A percentile compares a stretch with the other conserved stretches of the same genome.
Conservation (phyloP, 129 eudicot species). For the Logfia minima region DNA sequence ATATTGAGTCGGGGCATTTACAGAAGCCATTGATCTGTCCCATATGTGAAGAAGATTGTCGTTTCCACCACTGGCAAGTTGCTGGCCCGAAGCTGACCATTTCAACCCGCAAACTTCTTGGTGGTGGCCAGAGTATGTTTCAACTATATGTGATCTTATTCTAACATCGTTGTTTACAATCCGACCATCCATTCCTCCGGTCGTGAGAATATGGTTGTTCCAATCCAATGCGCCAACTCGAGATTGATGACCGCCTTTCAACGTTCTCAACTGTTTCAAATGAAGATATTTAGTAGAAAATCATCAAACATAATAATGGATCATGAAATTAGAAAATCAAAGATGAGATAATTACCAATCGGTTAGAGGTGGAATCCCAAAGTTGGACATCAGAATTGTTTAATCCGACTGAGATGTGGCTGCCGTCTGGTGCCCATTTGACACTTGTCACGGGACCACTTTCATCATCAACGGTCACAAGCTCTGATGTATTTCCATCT, state of each 20-base stretch:
- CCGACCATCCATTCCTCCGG: slow-evolving; percentile 91
- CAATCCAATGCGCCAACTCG: slow-evolving; percentile 93
- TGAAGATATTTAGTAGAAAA: too few relatives aligned
- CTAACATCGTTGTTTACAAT: slow-evolving; percentile 85
- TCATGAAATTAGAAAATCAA: neutral
- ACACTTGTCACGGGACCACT: slow-evolving; percentile 83
- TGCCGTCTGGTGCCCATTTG: slow-evolving; percentile 91
- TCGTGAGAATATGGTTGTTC: slow-evolving; percentile 80
- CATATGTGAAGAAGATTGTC: slow-evolving; percentile 93
- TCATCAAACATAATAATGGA: too few relatives aligned
- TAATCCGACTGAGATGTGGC: slow-evolving; percentile 71
- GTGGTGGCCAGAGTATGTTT: slow-evolving; percentile 71
- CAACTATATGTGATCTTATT: slow-evolving; percentile 57
- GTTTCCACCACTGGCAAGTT: slow-evolving; percentile 90
- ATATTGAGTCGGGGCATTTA: slow-evolving; percentile 58
- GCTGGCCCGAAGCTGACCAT: slow-evolving; percentile 93
- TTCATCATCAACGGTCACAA: slow-evolving; percentile 74
- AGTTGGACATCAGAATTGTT: slow-evolving; percentile 88
- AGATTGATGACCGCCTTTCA: slow-evolving; percentile 70
- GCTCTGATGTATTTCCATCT: slow-evolving; percentile 66
- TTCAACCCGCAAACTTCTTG: slow-evolving; percentile 95
- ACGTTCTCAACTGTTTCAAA: slow-evolving; percentile 59
- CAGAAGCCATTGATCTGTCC: slow-evolving; percentile 73
- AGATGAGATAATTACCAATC: slow-evolving; percentile 44
- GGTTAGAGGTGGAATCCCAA: slow-evolving; percentile 77